A percentile compares a stretch with the other conserved stretches of the same genome.
Evolutionary conservation across 2,329 filamentous ascomycete species (phyloP).

Genomic region (Exophiala bonariae): DNA sequence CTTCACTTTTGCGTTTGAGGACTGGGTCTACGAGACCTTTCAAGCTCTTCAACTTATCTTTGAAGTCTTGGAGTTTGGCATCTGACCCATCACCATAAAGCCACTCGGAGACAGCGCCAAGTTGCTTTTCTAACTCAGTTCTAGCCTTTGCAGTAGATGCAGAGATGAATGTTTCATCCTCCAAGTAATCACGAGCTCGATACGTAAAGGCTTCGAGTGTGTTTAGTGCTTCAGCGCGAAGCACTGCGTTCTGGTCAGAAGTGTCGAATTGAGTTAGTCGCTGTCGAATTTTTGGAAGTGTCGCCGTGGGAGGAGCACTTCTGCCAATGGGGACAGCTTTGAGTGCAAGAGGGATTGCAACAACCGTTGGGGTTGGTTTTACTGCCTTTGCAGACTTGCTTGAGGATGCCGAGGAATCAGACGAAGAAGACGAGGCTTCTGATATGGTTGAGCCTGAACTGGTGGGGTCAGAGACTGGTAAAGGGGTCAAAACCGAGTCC

Average conservation of each 20-base stretch:
- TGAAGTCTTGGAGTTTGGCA: constrained; percentile 73
- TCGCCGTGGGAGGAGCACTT: constrained; percentile 34
- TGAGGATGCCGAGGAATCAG: constrained; percentile 39
- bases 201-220: constrained; percentile 94
- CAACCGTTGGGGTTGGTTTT: constrained; percentile 50
- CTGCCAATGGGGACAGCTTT: constrained; percentile 47
- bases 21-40: constrained; percentile 77
- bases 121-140: constrained; percentile 64
- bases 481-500: constrained; percentile 29
- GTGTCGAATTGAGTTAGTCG: constrained; percentile 80
- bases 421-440: constrained; percentile 33
- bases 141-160: constrained; percentile 71
- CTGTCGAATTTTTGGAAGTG: constrained; percentile 59
- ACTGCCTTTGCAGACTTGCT: constrained; percentile 37
- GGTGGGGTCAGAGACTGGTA: constrained; percentile 27
- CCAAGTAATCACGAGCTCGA: constrained; percentile 77
- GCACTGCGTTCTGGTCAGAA: constrained; percentile 74
- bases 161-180: constrained; percentile 71
- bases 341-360: constrained; percentile 53
- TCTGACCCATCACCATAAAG: constrained; percentile 81
- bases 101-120: constrained; percentile 78
- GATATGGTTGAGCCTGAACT: constrained; percentile 33
- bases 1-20: constrained; percentile 72
- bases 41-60: constrained; percentile 72
- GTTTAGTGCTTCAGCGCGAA: constrained; percentile 85